Base-by-base conservation (phyloP, 345 rosid species). In the Brassica cretica region DNA sequence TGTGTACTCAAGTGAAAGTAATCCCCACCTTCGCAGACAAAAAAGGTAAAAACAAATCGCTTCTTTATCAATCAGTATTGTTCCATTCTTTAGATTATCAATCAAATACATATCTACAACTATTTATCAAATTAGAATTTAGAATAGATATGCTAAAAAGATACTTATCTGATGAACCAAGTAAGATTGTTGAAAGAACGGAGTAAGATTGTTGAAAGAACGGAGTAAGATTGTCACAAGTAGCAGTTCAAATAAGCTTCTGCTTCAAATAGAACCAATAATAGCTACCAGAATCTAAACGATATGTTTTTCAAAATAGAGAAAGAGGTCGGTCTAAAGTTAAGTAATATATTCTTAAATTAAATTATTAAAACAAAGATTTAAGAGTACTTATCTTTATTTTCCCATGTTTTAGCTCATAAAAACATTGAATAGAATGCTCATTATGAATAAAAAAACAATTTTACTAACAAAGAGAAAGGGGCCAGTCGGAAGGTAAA, bases 1-100 rank as follows among this genome's bases (percentile, higher is more conserved):
- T 4, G 15, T 44, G n/a, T 44, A 44, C 12, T 12, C 15, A 44
- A 44, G 51, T 44, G 51, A 44, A 44, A 12, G 51, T 39, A 39
- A 39, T 39, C 51, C n/a, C 49, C 49, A 41, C 49, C 49, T 41
- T 41, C 14, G 4, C 46, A 39, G 46, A 39, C 46, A 39, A 9
- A 39, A 39, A 9, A 9, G 9, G 46, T 39, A 39, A 39, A 11
- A 2, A 39, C 10, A 39, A 11, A 39, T 39, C 12, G 46, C 46
- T 39, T 39, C 12, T 37, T 37, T 37, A 37, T 37, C 41, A 37
- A 37, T 8, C 41, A 39, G 46, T 39, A 39, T 39, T 39, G 39
- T 33, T 33, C 7, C 39, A 33, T 33, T 33, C 8, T 33, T 33
- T 33, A 65, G 59, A 75, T 66, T 75, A 75, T 66, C 5, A 29